Conservation (phyloP, 2,329 filamentous ascomycete genomes). For the Phyllosticta capitalensis region DNA sequence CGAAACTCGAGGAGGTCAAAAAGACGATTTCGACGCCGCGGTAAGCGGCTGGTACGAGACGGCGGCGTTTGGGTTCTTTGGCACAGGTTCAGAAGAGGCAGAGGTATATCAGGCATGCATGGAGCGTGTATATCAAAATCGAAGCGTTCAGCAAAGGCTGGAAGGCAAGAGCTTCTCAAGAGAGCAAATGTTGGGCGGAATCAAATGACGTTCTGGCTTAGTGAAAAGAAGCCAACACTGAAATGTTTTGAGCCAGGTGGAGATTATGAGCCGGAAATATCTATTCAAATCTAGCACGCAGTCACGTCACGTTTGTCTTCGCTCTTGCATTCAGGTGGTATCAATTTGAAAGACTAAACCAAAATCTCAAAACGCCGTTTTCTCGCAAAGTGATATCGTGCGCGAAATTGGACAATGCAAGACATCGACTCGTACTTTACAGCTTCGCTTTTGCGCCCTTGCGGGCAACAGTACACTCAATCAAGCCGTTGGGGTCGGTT, state of each 20-base stretch:
- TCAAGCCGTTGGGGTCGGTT: conserved; percentile 85
- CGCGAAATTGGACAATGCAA: background rate
- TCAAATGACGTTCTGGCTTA: no score
- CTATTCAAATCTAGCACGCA: no score
- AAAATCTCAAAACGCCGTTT: conserved; percentile 8
- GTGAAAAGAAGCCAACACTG: no score
- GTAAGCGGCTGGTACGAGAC: background rate
- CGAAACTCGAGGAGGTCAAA: conserved; percentile 29
- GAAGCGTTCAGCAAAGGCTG: background rate
- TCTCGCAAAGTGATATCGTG: conserved; percentile 10
- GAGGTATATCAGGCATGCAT: background rate
- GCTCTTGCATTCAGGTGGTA: background rate
- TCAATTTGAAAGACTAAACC: background rate
- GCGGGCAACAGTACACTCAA: conserved; percentile 80
- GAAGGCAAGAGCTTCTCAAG: background rate
- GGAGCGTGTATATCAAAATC: background rate
- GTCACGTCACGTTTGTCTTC: background rate
- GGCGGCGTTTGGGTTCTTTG: conserved; percentile 8
- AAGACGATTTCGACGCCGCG: conserved; percentile 22
- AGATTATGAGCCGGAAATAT: no score
- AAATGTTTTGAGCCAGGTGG: no score
- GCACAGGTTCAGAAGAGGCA: conserved; percentile 2
- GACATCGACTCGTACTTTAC: conserved; percentile 18
- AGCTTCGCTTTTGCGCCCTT: conserved; percentile 36
- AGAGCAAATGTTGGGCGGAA: background rate